Conservation (phyloP, 2,329 filamentous ascomycete genomes). For the Penicillium olsonii region DNA sequence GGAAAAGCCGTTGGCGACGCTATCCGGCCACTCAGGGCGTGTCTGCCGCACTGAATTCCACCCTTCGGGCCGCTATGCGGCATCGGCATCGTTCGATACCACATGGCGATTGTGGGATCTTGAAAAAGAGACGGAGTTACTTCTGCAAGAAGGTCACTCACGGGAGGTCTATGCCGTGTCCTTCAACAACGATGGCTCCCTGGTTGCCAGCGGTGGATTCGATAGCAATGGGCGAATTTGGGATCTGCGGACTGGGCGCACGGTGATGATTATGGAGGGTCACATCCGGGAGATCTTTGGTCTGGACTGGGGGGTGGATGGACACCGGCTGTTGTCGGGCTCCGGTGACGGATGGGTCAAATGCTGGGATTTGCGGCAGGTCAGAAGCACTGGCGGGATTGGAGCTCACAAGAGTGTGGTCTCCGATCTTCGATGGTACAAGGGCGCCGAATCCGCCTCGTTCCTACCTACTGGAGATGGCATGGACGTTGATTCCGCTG, state of each 20-base stretch:
- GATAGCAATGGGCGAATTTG: constrained; percentile 95
- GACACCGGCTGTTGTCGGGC: constrained; percentile 87
- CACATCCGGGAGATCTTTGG: constrained; percentile 93
- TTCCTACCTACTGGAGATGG: constrained; percentile 63
- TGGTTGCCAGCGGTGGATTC: constrained; percentile 86
- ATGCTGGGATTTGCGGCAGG: constrained; percentile 94
- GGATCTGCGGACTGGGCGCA: constrained; percentile 89
- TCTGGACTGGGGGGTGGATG: constrained; percentile 88
- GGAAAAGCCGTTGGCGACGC: constrained; percentile 79
- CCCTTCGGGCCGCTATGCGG: constrained; percentile 83
- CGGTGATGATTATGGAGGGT: constrained; percentile 92
- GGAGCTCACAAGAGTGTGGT: constrained; percentile 91
- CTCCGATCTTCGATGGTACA: constrained; percentile 91
- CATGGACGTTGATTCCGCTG: constrained; percentile 35
- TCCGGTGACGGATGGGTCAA: constrained; percentile 95
- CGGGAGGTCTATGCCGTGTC: constrained; percentile 86
- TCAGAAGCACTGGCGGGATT: constrained; percentile 78
- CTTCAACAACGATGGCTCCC: constrained; percentile 88
- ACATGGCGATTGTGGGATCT: constrained; percentile 98
- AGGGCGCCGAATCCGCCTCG: constrained; percentile 73
- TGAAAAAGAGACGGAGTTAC: constrained; percentile 76
- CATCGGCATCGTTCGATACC: constrained; percentile 92
- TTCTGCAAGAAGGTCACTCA: constrained; percentile 92
- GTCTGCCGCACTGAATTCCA: constrained; percentile 95
- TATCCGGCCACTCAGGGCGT: constrained; percentile 80